Percentiles rank a stretch among this genome's conserved stretches.
These are phyloP conservation scores for Dryas alaskensis DNA, from an alignment of 306 rosid species.

Conservation along the genomic window DNA sequence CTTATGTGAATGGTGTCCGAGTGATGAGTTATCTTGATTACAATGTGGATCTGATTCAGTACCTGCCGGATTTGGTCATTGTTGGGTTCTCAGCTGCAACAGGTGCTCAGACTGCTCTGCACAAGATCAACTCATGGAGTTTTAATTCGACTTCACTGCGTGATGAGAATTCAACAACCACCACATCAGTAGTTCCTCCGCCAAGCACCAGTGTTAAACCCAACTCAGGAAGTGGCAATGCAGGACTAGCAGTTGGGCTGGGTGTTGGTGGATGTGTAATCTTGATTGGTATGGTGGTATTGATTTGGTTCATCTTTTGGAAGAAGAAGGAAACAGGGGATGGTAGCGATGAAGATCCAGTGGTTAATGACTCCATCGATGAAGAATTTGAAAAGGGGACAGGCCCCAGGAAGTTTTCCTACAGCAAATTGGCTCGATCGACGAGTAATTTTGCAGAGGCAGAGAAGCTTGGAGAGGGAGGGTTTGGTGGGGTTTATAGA, in stretches of 20 bases:
- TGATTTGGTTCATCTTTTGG: neutral
- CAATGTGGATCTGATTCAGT: neutral
- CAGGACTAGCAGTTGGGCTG: neutral
- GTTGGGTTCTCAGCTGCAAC: neutral
- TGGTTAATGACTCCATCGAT: neutral
- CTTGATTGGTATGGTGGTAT: neutral
- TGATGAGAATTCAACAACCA: neutral
- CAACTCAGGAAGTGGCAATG: neutral
- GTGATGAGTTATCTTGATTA: neutral
- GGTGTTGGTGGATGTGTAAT: neutral
- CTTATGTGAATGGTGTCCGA: neutral
- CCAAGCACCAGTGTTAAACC: neutral
- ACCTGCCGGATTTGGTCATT: slow-evolving; percentile 17
- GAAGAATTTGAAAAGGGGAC: slow-evolving; percentile 3
- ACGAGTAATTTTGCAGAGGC: neutral
- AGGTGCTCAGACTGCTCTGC: neutral
- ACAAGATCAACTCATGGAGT: neutral
- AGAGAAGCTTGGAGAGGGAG: slow-evolving; percentile 17
- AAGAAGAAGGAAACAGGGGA: neutral
- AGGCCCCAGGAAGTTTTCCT: slow-evolving; percentile 10
- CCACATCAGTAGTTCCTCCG: neutral
- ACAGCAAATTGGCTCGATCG: neutral
- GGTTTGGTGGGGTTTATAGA: slow-evolving; percentile 12
- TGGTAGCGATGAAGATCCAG: neutral
- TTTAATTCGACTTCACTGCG: neutral